Base-by-base conservation (phyloP, 306 rosid genomes). In the Rosa chinensis region DNA sequence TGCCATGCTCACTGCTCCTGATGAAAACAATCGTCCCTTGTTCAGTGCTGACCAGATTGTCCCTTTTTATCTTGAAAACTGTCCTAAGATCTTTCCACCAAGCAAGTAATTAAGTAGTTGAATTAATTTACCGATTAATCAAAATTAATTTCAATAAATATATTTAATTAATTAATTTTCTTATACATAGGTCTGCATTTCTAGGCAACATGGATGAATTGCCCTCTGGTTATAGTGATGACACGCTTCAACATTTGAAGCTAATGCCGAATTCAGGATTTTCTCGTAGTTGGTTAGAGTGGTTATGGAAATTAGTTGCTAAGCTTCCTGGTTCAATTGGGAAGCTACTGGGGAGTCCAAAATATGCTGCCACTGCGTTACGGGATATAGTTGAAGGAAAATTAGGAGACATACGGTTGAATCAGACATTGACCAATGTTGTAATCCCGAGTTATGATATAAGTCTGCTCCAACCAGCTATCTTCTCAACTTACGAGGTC, bases 401-500 rank as follows among this genome's bases (percentile, higher is more conserved):
- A 2, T 39, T 68, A 68, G 16, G 32, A 17, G 28, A 6, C 14
- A 13, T 1, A 3, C 2, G 3, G 6, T 43, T 39, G 47, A 5
- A 17, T 50, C 6, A 42, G 21, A 8, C 49, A 37, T 20, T 68
- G 2, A 43, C 49, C 47, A n/a, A 68, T 10, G 28, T 68, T 18
- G 50, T 68, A 9, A 28, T 62, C 67, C 67, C 67, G 7, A 62
- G 18, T 28, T 62, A 25, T 62, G 67, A 62, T 62, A 62, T 17
- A 68, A 68, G 2, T 8, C 49, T 7, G 6, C 32, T 40, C 49
- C 72, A 68, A n/a, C 72, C 47, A 42, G 49, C 23, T 1, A 68
- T 68, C 48, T 68, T 68, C 50, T 68, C 72, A 10, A 68, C 25
- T 14, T 68, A 16, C 28, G 72, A 68, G 67, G 67, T 62, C 3